Evolutionary conservation across 1,284 basidiomycete species (phyloP), one percentile per base, ranked within the genome.

Genomic region (Papiliotrema laurentii): DNA sequence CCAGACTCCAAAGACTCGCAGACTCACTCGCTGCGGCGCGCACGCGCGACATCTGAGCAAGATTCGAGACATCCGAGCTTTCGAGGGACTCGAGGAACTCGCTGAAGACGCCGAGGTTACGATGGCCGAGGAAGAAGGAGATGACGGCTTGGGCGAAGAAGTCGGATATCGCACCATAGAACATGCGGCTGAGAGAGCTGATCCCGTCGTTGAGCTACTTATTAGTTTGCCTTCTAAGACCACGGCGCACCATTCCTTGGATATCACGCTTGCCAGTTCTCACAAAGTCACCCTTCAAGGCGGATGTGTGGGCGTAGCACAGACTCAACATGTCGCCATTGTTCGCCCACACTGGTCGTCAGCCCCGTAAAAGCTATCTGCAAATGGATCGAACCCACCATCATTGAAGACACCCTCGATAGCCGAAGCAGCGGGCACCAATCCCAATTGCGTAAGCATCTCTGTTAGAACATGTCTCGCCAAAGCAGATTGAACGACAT

Each of bases 101-200:
- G 30, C 88, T 86, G 73, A 96, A 96, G 4, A 93, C 89, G 28
- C 85, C 80, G 21, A 84, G 68, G 0, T 84, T 86, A 50, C 92
- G 85, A 69, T 91, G 84, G 24, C 92, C 92, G 14, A 74, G 83
- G 78, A 89, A 83, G 67, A 86, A 96, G 66, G 94, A 90, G 59
- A 93, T 90, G 43, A 91, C 87, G 1, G 91, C 88, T 76, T 98
- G 94, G 45, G 83, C 85, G 75, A 97, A 98, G 83, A 93, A 97
- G 74, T 97, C 94, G 51, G 86, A 85, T 62, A 93, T 70, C 0
- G 76, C 75, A n/a, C 72, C 75, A 44, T 75, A 75, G 50, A 74
- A 75, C 64, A 78, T 73, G 77, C 89, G 82, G 35, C 89, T 86
- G 25, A 96, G 75, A 1, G 90, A 93, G 68, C 93, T 96, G 50